Evolutionary conservation across 768 basidiomycete genomes (phyloP), one percentile per base, ranked within the genome.

Genomic region (Phaeotremella fagi): DNA sequence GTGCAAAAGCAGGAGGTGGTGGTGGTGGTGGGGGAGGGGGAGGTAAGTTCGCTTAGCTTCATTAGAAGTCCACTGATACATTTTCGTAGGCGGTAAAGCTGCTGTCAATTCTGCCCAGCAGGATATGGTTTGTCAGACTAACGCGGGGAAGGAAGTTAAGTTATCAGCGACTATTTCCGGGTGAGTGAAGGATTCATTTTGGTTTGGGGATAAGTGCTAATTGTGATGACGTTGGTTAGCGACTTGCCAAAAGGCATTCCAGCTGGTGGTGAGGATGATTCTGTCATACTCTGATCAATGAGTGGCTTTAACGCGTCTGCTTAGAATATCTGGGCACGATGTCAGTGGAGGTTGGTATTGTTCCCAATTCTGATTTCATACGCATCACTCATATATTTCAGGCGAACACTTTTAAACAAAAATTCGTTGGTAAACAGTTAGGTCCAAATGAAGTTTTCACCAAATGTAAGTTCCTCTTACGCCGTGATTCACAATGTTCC

Each of bases 241-340:
- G 70, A 72, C 26, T 25, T 71, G n/a, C 48, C 59, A 1, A 68
- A 68, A 45, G 66, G 65, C 26, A 57, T 60, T 7, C 66, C 70
- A 5, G 55, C 66, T n/a, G 72, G 70, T 27, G 55, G 72, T 74
- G 18, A 27, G 23, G 42, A 24, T 15, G 27, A 16, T n/a, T n/a
- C n/a, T n/a, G n/a, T n/a, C n/a, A n/a, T n/a, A n/a, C n/a, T n/a
- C n/a, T n/a, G n/a, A n/a, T n/a, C n/a, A n/a, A n/a, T n/a, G n/a
- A n/a, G n/a, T n/a, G n/a, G n/a, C n/a, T n/a, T n/a, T n/a, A n/a
- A 25, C n/a, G 7, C 20, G 16, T 29, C 9, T 38, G 20, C 5
- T 7, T 41, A 71, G 70, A 55, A 29, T 74, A 71, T 45, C 57
- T 71, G 1, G 72, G 72, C n/a, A 72, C 71, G 4, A 55, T 74